Evolutionary conservation across 1,284 basidiomycete species (phyloP).

Genomic region (Apiotrichum mycotoxinovorans): DNA sequence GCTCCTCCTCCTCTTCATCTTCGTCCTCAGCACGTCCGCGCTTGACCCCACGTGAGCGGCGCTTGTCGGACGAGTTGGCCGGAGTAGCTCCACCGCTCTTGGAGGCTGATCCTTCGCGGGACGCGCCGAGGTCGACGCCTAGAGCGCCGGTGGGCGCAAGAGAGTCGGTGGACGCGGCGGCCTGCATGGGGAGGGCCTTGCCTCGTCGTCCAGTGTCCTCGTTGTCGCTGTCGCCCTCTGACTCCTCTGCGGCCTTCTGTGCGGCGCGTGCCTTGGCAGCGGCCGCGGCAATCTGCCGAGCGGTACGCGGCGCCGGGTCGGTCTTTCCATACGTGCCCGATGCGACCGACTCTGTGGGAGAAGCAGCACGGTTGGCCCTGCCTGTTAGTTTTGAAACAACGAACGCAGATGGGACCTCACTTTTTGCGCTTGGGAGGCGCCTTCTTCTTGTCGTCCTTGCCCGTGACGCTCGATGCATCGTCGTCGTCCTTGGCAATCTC

Average conservation of each 20-base stretch:
- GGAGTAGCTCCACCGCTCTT: constrained; percentile 10
- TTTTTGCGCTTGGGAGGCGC: constrained; percentile 37
- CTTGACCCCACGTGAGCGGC: constrained; percentile 25
- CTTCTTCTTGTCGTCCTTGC: constrained; percentile 39
- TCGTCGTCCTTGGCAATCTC: constrained; percentile 38
- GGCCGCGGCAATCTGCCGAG: constrained; percentile 45
- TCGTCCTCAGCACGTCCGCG: constrained; percentile 33
- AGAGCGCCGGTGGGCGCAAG: constrained; percentile 17
- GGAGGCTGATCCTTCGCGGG: constrained; percentile 14
- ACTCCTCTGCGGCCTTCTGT: constrained; percentile 24
- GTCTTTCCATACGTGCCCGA: constrained; percentile 36
- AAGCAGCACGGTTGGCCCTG: constrained; percentile 35
- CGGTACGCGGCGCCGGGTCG: constrained; percentile 35
- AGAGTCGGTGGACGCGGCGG: constrained; percentile 28
- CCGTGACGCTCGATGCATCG: constrained; percentile 36
- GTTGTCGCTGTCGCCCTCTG: constrained; percentile 34
- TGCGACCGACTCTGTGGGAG: constrained; percentile 43
- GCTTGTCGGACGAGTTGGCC: constrained; percentile 3
- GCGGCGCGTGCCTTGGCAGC: constrained; percentile 36
- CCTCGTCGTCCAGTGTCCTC: constrained; percentile 13
- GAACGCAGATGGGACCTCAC: constrained; percentile 24
- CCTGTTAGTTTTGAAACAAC: background rate
- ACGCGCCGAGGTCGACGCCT: constrained; percentile 19
- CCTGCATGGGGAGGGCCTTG: constrained; percentile 26
- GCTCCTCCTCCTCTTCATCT: constrained; percentile 35